Evolutionary conservation across 495 filamentous ascomycete genomes (phyloP), one percentile per base, ranked within the genome.

Genomic region (Podospora comata): DNA sequence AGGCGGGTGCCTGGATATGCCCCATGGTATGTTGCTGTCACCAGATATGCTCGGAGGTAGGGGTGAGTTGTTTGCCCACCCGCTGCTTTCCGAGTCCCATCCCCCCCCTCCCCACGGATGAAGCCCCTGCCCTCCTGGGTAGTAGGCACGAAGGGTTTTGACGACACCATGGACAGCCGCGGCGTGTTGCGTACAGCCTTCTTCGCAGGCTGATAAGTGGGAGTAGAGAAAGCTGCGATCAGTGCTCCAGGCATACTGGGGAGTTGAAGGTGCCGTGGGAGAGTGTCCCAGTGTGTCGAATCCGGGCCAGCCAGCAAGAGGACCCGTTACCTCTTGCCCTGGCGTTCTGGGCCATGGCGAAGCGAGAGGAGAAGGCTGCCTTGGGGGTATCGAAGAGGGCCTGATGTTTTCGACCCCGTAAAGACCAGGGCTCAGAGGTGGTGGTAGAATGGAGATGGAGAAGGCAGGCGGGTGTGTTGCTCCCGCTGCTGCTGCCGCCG

Each of bases 131-230:
- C n/a, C 39, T 5, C 27, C 48, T 26, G 71, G 3, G 60, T 64
- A n/a, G n/a, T 74, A 74, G 2, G 64, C 71, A 15, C 59, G 64
- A 7, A 79, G 70, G 9, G 71, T 65, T n/a, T 55, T 64, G 34
- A 73, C 72, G 27, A 72, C 73, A 16, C 76, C 75, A 60, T 79
- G 77, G 16, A 75, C 69, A n/a, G 68, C 64, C 2, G 71, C 66
- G 5, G 75, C 73, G 64, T 78, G 78, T 4, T 65, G n/a, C 6
- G 64, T 74, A 62, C 74, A 77, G 18, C 70, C 72, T 26, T 76
- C 68, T 4, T 67, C 68, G 62, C 77, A 79, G 55, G 60, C 60
- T 5, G 73, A 26, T 26, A 72, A 30, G 55, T 34, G 60, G 20
- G 69, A 67, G 16, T 64, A 67, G 7, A 72, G 65, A 20, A 26